phyloP scores from a whole-genome alignment of 2,329 filamentous ascomycete species.

The Fusarium duplospermum region DNA sequence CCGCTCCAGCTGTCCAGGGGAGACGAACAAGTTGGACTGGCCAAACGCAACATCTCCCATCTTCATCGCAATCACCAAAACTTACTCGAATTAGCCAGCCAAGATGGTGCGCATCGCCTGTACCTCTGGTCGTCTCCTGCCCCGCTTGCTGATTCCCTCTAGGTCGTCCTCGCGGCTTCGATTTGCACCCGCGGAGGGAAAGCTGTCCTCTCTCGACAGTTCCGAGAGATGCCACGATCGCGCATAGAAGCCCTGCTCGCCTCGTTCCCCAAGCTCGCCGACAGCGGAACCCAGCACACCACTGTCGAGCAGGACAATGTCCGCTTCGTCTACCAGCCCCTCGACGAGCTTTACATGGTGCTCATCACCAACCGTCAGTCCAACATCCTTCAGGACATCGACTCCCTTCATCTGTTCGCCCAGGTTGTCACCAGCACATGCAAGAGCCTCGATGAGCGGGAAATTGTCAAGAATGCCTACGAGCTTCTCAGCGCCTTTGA shows the following conservation, averaged over 20 bases:
- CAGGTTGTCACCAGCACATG: slow-evolving; percentile 97
- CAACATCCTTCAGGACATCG: slow-evolving; percentile 99
- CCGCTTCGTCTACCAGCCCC: slow-evolving; percentile 97
- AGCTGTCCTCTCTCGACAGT: slow-evolving; percentile 96
- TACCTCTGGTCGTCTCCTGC: background rate
- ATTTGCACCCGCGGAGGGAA: slow-evolving; percentile 99
- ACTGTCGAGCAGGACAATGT: slow-evolving; percentile 99
- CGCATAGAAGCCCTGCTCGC: slow-evolving; percentile 96
- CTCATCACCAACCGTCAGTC: slow-evolving; percentile 99
- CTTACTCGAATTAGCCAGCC: slow-evolving; percentile 39
- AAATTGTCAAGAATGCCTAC: slow-evolving; percentile 94
- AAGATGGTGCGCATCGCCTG: slow-evolving; percentile 53
- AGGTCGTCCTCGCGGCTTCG: slow-evolving; percentile 98
- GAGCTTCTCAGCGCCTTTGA: slow-evolving; percentile 97
- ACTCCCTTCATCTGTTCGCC: slow-evolving; percentile 96
- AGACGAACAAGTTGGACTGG: slow-evolving; percentile 29
- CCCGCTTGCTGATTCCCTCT: slow-evolving; percentile 40
- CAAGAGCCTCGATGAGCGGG: slow-evolving; percentile 94
- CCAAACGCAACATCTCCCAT: slow-evolving; percentile 36
- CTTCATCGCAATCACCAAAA: slow-evolving; percentile 36
- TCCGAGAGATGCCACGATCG: slow-evolving; percentile 96
- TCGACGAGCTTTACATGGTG: slow-evolving; percentile 99
- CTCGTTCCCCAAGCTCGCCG: slow-evolving; percentile 96
- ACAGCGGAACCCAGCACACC: slow-evolving; percentile 95
- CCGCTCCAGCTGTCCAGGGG: slow-evolving; percentile 46